phyloP scores from a whole-genome alignment of 2,329 filamentous ascomycete genomes.

The Epicoccum sorghinum region DNA sequence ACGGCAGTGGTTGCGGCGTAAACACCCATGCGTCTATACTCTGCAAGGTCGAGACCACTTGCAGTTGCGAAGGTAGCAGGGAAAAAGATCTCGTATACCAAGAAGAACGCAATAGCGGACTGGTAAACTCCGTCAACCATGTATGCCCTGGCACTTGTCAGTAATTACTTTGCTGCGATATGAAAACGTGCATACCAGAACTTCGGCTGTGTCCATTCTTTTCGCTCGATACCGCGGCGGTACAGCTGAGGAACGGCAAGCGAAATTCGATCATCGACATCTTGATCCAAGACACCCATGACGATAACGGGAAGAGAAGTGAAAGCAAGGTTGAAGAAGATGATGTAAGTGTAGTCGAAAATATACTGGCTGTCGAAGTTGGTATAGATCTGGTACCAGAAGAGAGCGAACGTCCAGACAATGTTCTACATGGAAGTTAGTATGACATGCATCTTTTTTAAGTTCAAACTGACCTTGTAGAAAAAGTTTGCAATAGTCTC shows the following conservation, averaged over 20 bases:
- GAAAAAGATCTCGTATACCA: conserved; percentile 81
- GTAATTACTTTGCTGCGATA: neutral
- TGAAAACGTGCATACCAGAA: conserved; percentile 76
- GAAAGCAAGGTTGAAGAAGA: conserved; percentile 95
- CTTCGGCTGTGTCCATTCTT: conserved; percentile 94
- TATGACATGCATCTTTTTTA: neutral
- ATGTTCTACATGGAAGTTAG: conserved; percentile 70
- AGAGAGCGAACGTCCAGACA: conserved; percentile 94
- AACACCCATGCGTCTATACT: conserved; percentile 82
- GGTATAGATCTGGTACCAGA: conserved; percentile 97
- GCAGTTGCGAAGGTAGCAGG: conserved; percentile 71
- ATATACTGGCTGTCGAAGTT: conserved; percentile 97
- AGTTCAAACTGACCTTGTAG: conserved; percentile 73
- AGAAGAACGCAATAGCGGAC: conserved; percentile 90
- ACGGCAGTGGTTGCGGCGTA: conserved; percentile 86
- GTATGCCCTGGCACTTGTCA: conserved; percentile 62
- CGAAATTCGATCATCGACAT: conserved; percentile 92
- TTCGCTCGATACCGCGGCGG: conserved; percentile 89
- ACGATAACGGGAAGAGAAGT: conserved; percentile 93
- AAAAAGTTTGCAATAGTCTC: conserved; percentile 99
- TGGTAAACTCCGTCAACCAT: conserved; percentile 96
- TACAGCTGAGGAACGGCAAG: conserved; percentile 95
- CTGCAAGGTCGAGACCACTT: conserved; percentile 77
- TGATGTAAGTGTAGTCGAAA: conserved; percentile 97
- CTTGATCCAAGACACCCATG: conserved; percentile 96